Conservation (phyloP, 2,329 filamentous ascomycete genomes). For the Aplosporella prunicola region DNA sequence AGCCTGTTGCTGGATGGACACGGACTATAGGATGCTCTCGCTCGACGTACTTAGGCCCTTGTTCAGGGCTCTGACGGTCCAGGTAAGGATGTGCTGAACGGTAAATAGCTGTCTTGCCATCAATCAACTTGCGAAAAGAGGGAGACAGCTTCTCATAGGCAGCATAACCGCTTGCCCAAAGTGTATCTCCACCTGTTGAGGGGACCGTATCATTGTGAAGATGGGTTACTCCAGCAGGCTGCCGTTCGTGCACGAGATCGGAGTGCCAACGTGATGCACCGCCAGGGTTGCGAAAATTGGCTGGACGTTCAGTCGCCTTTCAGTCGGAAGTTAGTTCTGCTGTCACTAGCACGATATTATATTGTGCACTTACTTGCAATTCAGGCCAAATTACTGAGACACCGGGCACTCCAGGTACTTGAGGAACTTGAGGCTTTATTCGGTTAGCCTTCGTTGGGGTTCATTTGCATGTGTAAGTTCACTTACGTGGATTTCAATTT, state of each 20-base stretch:
- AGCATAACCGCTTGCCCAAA: conserved; percentile 62
- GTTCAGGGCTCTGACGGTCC: conserved; percentile 50
- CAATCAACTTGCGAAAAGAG: conserved; percentile 59
- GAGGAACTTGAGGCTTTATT: conserved; percentile 56
- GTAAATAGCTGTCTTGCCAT: conserved; percentile 57
- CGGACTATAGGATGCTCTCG: conserved; percentile 59
- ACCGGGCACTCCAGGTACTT: conserved; percentile 52
- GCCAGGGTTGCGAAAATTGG: conserved; percentile 57
- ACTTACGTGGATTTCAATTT: conserved; percentile 58
- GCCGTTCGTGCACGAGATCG: conserved; percentile 60
- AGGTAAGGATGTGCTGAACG: conserved; percentile 57
- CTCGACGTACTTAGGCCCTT: conserved; percentile 58
- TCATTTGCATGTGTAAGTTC: background rate
- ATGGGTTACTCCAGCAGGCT: conserved; percentile 60
- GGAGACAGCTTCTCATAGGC: conserved; percentile 67
- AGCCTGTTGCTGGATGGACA: conserved; percentile 62
- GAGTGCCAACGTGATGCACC: conserved; percentile 61
- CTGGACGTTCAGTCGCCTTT: conserved; percentile 51
- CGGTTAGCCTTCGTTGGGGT: background rate
- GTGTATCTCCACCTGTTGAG: conserved; percentile 56
- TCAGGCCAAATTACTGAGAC: conserved; percentile 60
- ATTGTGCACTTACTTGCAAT: no score
- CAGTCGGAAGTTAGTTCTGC: no score
- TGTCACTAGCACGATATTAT: no score
- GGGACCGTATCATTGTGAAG: conserved; percentile 61